These are phyloP conservation scores for Dendrothele bispora DNA, from an alignment of 768 basidiomycete species.

Conservation along the genomic window DNA sequence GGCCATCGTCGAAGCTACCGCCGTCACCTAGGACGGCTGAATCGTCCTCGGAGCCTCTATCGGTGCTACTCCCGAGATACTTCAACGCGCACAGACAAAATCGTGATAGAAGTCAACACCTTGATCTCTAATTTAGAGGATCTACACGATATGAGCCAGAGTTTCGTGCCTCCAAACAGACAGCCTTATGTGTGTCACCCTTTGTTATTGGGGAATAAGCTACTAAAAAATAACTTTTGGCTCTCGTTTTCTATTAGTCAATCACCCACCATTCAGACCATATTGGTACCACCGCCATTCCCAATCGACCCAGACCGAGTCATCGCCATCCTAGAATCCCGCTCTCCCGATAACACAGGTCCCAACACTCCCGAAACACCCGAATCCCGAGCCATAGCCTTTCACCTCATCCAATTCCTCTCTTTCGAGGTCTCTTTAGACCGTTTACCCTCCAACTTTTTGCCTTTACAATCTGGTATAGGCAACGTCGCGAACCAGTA, in stretches of 20 bases:
- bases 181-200: slow-evolving; percentile 46
- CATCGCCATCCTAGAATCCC: slow-evolving; percentile 42
- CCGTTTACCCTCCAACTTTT: slow-evolving; percentile 38
- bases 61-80: slow-evolving; percentile 47
- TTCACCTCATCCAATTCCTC: slow-evolving; percentile 45
- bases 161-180: slow-evolving; percentile 41
- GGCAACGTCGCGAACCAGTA: slow-evolving; percentile 50
- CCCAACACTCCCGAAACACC: slow-evolving; percentile 44
- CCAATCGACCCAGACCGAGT: slow-evolving; percentile 51
- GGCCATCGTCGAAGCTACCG: slow-evolving; percentile 52
- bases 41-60: slow-evolving; percentile 50
- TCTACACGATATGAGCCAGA: slow-evolving; percentile 48
- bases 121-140: slow-evolving; percentile 45
- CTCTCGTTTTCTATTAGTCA: too few species aligned
- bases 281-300: slow-evolving; percentile 43
- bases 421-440: slow-evolving; percentile 40
- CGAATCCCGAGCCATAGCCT: slow-evolving; percentile 41
- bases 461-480: slow-evolving; percentile 48
- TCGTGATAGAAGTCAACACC: slow-evolving; percentile 52
- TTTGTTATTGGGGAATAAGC: too few species aligned
- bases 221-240: too few species aligned
- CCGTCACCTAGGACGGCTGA: slow-evolving; percentile 46
- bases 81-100: slow-evolving; percentile 47
- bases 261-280: slow-evolving; percentile 43
- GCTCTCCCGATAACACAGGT: slow-evolving; percentile 44